Evolutionary conservation across 192 early-diverging fungal species (phyloP).

Genomic region (Backusella liffmaniae): DNA sequence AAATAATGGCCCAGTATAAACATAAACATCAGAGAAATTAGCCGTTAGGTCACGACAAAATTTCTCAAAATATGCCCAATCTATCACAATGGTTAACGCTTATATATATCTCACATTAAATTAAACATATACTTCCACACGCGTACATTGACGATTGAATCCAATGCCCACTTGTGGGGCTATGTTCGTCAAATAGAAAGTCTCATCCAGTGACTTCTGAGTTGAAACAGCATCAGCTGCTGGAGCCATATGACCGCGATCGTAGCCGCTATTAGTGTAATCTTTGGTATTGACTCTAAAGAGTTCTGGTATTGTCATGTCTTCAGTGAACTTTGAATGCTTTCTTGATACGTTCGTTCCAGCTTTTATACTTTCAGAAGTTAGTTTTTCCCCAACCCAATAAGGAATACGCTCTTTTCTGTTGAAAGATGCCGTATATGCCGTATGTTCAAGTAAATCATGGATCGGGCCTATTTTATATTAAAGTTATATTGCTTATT

Average conservation of each 20-base stretch:
- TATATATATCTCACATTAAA: not conserved
- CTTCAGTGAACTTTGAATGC: conserved; percentile 51
- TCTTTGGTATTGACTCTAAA: conserved; percentile 49
- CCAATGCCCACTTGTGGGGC: conserved; percentile 36
- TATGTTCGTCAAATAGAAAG: conserved; percentile 43
- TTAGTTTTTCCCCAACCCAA: conserved; percentile 34
- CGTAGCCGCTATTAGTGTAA: conserved; percentile 53
- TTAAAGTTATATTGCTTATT: not conserved
- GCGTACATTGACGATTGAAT: conserved; percentile 57
- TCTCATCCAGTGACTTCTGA: conserved; percentile 55
- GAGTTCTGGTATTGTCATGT: conserved; percentile 38
- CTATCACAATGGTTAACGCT: conserved; percentile 9
- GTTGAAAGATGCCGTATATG: conserved; percentile 73
- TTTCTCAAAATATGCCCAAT: conserved; percentile 58
- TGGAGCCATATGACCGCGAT: conserved; percentile 61
- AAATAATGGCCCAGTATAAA: conserved; percentile 58
- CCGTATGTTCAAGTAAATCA: conserved; percentile 62
- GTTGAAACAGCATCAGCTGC: conserved; percentile 52
- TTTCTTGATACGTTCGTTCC: conserved; percentile 34
- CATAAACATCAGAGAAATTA: conserved; percentile 52
- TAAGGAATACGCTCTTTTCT: conserved; percentile 42
- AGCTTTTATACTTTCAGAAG: conserved; percentile 4
- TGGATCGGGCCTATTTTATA: conserved; percentile 57
- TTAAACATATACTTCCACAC: not conserved
- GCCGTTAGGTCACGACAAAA: conserved; percentile 44